These are phyloP conservation scores for Serendipita sp. DNA, from an alignment of 1,284 basidiomycete genomes.

Conservation along the genomic window DNA sequence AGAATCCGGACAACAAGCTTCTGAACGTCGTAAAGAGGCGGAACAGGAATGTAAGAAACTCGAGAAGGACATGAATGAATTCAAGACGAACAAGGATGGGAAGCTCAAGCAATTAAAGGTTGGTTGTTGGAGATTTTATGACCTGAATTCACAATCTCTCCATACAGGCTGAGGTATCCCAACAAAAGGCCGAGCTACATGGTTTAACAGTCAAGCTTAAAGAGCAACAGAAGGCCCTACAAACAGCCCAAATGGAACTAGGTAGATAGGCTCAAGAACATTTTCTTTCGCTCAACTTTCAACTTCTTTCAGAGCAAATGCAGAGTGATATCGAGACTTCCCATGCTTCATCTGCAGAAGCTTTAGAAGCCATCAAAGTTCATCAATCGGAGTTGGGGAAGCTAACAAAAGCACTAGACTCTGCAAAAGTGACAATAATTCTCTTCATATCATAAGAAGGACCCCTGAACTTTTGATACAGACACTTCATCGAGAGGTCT, in stretches of 20 bases:
- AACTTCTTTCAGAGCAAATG: slow-evolving; percentile 51
- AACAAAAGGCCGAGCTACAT: slow-evolving; percentile 68
- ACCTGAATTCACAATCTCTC: background rate
- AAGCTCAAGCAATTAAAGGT: slow-evolving; percentile 93
- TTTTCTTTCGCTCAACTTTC: slow-evolving; percentile 17
- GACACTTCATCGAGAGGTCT: slow-evolving; percentile 47
- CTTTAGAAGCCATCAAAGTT: slow-evolving; percentile 40
- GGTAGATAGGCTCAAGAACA: slow-evolving; percentile 35
- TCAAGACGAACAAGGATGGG: slow-evolving; percentile 95
- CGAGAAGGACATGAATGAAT: slow-evolving; percentile 95
- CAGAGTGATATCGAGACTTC: slow-evolving; percentile 61
- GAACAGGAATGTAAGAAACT: slow-evolving; percentile 71
- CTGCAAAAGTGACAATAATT: slow-evolving; percentile 34
- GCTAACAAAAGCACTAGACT: slow-evolving; percentile 38
- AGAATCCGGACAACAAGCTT: slow-evolving; percentile 47
- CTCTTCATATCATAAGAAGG: background rate
- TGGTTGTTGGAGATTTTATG: slow-evolving; percentile 11
- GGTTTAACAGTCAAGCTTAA: slow-evolving; percentile 75
- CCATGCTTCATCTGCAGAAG: slow-evolving; percentile 45
- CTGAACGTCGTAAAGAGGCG: slow-evolving; percentile 64
- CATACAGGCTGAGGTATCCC: slow-evolving; percentile 55
- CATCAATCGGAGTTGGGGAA: slow-evolving; percentile 52
- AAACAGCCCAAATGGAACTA: slow-evolving; percentile 75
- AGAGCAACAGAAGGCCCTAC: slow-evolving; percentile 75
- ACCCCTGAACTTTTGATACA: slow-evolving; percentile 20